Evolutionary conservation across 2,329 filamentous ascomycete genomes (phyloP).

Genomic region (Blastomyces gilchristii): DNA sequence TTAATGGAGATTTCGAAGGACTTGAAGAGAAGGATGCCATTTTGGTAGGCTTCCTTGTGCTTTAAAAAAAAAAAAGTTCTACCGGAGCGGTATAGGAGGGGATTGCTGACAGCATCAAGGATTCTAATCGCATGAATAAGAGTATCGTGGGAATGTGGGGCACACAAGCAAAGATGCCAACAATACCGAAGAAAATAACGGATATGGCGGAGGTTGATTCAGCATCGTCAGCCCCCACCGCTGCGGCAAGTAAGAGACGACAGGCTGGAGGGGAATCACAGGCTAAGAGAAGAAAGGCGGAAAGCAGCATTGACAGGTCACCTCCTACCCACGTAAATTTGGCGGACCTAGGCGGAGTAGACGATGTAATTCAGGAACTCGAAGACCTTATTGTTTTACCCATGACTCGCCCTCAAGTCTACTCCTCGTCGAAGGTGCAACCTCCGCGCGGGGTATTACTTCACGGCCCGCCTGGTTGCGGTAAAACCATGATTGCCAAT

Average conservation of each 20-base stretch:
- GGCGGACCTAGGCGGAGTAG: slow-evolving; percentile 65
- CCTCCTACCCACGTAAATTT: slow-evolving; percentile 59
- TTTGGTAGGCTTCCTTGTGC: slow-evolving; percentile 19
- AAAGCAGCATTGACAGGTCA: slow-evolving; percentile 48
- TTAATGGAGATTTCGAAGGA: slow-evolving; percentile 43
- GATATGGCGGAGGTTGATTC: slow-evolving; percentile 22
- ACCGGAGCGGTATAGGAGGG: not conserved
- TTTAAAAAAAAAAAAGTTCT: not conserved
- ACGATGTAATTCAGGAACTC: slow-evolving; percentile 58
- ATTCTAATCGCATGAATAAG: slow-evolving; percentile 55
- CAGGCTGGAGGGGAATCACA: slow-evolving; percentile 56
- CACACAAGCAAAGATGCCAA: slow-evolving; percentile 27
- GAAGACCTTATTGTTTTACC: slow-evolving; percentile 64
- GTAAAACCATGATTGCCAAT: slow-evolving; percentile 75
- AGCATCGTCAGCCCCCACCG: slow-evolving; percentile 19
- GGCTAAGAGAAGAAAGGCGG: slow-evolving; percentile 53
- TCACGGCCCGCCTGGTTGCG: slow-evolving; percentile 75
- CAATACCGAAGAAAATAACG: slow-evolving; percentile 19
- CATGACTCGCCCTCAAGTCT: slow-evolving; percentile 57
- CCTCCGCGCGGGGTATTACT: slow-evolving; percentile 65
- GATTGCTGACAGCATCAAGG: slow-evolving; percentile 27
- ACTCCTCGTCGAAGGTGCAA: slow-evolving; percentile 54
- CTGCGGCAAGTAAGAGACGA: slow-evolving; percentile 42
- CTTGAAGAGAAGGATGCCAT: slow-evolving; percentile 30
- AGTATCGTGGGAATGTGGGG: slow-evolving; percentile 53